A percentile compares a stretch with the other conserved stretches of the same genome.
phyloP scores from a whole-genome alignment of 768 basidiomycete species.

The Cubamyces sp. region DNA sequence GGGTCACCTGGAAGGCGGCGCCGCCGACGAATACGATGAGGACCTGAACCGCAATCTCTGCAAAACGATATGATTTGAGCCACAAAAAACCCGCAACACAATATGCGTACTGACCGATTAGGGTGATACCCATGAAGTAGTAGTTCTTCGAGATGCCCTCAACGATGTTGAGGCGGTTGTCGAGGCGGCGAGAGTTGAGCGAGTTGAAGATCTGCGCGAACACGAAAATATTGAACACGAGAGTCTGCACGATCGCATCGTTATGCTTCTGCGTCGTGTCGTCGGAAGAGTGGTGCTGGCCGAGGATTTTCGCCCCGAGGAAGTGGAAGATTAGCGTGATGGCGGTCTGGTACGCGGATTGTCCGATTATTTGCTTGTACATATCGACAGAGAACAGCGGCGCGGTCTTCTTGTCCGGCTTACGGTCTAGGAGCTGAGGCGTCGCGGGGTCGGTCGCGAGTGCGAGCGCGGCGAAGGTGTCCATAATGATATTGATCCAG shows the following conservation, averaged over 20 bases:
- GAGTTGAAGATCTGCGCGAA: slow-evolving; percentile 98
- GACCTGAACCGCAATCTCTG: slow-evolving; percentile 87
- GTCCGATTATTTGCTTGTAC: slow-evolving; percentile 95
- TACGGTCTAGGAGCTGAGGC: slow-evolving; percentile 77
- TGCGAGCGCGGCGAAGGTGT: slow-evolving; percentile 96
- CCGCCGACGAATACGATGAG: slow-evolving; percentile 91
- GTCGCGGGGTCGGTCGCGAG: slow-evolving; percentile 96
- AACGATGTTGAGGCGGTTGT: slow-evolving; percentile 87
- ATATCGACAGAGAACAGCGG: slow-evolving; percentile 92
- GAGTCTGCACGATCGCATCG: slow-evolving; percentile 65
- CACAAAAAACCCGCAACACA: slow-evolving; percentile 1
- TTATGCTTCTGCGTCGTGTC: slow-evolving; percentile 39
- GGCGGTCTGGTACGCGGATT: slow-evolving; percentile 84
- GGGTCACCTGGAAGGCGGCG: slow-evolving; percentile 87
- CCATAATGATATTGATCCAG: slow-evolving; percentile 99
- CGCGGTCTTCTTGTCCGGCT: slow-evolving; percentile 87
- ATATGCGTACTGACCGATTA: slow-evolving; percentile 62
- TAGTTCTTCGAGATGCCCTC: slow-evolving; percentile 77
- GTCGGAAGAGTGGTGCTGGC: slow-evolving; percentile 44
- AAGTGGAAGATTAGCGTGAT: slow-evolving; percentile 92
- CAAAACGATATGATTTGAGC: background rate
- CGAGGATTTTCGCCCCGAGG: slow-evolving; percentile 72
- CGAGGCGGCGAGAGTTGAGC: slow-evolving; percentile 87
- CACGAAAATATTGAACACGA: slow-evolving; percentile 98
- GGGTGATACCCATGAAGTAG: slow-evolving; percentile 84